Conservation (phyloP, 345 rosid species). For the Anacardium occidentale region DNA sequence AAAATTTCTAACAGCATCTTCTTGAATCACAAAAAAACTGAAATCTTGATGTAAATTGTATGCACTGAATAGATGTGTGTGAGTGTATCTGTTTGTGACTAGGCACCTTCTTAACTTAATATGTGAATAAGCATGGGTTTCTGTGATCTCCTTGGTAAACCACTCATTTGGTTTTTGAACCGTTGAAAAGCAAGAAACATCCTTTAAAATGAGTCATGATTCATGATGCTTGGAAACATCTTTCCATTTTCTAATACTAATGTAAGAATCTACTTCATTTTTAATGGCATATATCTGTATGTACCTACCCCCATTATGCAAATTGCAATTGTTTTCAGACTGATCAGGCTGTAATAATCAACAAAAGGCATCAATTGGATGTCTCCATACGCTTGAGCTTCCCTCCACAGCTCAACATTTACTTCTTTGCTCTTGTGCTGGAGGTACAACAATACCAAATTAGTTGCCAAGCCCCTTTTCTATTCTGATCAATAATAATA, state of each 20-base stretch:
- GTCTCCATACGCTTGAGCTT: slow-evolving; percentile 80
- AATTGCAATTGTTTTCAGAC: slow-evolving; percentile 74
- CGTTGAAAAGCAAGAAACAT: too few relatives aligned
- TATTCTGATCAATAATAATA: neutral
- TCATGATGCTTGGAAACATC: neutral
- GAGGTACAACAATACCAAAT: slow-evolving; percentile 14
- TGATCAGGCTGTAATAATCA: slow-evolving; percentile 81
- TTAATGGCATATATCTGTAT: neutral
- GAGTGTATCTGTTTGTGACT: too few relatives aligned
- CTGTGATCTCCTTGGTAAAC: too few relatives aligned
- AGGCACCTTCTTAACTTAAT: too few relatives aligned
- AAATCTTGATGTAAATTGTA: neutral
- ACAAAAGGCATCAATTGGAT: slow-evolving; percentile 92
- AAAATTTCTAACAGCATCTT: neutral
- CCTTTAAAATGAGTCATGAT: too few relatives aligned
- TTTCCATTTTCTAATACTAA: neutral
- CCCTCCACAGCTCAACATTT: slow-evolving; percentile 83
- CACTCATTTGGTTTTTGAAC: too few relatives aligned
- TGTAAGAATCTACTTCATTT: neutral
- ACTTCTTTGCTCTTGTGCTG: slow-evolving; percentile 75
- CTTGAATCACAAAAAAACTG: neutral
- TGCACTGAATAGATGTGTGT: too few relatives aligned
- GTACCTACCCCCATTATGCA: slow-evolving; percentile 80
- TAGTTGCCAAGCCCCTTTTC: slow-evolving; percentile 2
- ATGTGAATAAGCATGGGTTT: too few relatives aligned